Evolutionary conservation across 371 early-diverging fungal genomes (phyloP).

Genomic region (Syncephalastrum racemosum): DNA sequence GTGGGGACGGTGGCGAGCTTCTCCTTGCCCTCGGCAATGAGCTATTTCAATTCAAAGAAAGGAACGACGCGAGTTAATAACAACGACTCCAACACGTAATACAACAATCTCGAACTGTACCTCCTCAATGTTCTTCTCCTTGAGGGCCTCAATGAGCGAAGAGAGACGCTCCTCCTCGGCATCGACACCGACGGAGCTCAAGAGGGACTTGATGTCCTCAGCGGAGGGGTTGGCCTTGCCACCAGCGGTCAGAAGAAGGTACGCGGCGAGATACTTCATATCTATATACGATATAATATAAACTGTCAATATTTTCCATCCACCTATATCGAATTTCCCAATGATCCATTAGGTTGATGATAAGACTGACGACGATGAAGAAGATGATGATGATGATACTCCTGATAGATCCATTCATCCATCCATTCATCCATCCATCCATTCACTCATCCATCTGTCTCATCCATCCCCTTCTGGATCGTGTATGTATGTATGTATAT

Average conservation of each 20-base stretch:
- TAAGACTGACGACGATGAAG: no score
- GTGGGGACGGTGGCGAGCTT: constrained; percentile 95
- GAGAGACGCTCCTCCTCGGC: constrained; percentile 78
- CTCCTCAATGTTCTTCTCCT: constrained; percentile 88
- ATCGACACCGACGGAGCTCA: constrained; percentile 92
- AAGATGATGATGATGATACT: no score
- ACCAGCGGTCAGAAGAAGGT: constrained; percentile 92
- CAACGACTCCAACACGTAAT: neutral
- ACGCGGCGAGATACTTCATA: constrained; percentile 98
- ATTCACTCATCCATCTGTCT: no score
- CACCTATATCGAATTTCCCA: neutral
- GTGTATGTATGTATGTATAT: no score
- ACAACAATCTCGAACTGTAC: constrained; percentile 25
- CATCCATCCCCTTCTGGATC: no score
- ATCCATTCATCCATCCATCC: no score
- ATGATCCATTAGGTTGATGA: neutral
- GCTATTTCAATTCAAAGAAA: constrained; percentile 31
- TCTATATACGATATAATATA: neutral
- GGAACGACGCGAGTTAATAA: neutral
- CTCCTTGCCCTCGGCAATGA: constrained; percentile 86
- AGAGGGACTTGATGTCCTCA: constrained; percentile 80
- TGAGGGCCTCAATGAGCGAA: constrained; percentile 78
- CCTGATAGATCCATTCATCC: no score
- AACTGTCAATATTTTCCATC: constrained; percentile 3
- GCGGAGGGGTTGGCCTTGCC: constrained; percentile 86